Base-by-base conservation (phyloP, 2,329 filamentous ascomycete species). In the Hypoxylon rubiginosum region DNA sequence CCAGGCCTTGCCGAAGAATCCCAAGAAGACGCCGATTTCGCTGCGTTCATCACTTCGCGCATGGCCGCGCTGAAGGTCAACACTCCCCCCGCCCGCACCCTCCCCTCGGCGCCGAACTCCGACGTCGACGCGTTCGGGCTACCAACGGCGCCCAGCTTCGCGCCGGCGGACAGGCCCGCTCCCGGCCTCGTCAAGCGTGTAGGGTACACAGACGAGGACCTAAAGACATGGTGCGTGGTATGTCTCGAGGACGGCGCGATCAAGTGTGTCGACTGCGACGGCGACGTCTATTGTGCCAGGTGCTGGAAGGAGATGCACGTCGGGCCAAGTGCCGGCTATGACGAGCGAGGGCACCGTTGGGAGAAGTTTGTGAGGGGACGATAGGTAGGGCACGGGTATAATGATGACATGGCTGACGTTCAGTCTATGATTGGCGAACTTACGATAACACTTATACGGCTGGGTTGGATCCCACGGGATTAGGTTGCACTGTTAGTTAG, bases 291-390 rank as follows among this genome's bases (percentile, higher is more conserved):
- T 76, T 97, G 93, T 76, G 82, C 84, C 21, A 82, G 86, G 15
- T 97, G 93, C 81, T 97, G 93, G 93, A 86, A 84, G 64, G 92
- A 95, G 74, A 93, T 93, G 77, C 93, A 97, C 73, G 81, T 88
- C 34, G 90, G 91, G 0, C 88, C 89, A 0, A 82, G 84, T 48
- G 92, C 91, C 0, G 89, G 88, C 0, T 90, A 86, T 51, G 92
- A 94, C 63, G 91, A 94, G 77, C 82, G 86, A 62, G 85, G 82
- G 0, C 93, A 97, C 74, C 84, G 84, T 69, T 91, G 90, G 68
- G 86, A 91, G 53, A 85, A 85, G 67, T 91, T 88, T 73, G 80
- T 78, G 41, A 81, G 73, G 43, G 56, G 34, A 1, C 46, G 51
- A 4, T 46, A 34, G 39, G 30, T 15, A n/a, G 17, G n/a, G n/a